Base-by-base conservation (phyloP, 768 basidiomycete species). In the Rickenella mellea region DNA sequence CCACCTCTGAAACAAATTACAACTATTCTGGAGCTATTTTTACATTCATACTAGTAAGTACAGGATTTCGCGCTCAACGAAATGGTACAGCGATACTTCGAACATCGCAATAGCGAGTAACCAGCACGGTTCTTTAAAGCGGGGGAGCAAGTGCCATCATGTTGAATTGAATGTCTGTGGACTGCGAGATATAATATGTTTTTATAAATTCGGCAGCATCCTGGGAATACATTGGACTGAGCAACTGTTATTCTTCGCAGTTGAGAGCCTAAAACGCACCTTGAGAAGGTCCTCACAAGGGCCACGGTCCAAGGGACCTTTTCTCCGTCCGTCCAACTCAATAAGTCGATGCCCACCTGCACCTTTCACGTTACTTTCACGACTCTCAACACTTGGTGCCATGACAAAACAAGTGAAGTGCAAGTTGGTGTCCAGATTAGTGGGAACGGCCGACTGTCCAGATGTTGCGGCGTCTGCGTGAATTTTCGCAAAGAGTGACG, bases 321-420 rank as follows among this genome's bases (percentile, higher is more conserved):
- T 61, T 32, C 92, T 64, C 31, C 77, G 63, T 1, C 92, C 92
- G 61, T 96, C 91, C 36, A 98, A 65, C 59, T 96, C 93, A 33
- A 94, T 64, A 6, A 96, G 58, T 35, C 83, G 70, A 25, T 12
- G 44, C 15, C 57, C 42, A 31, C 47, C 42, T 24, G 36, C 10
- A 17, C 42, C 43, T 32, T 36, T 36, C 14, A 51, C 33, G 29
- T 53, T 51, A 0, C 54, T 51, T 19, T 49, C 57, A n/a, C 70
- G 55, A 11, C 62, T 48, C 1, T 59, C 57, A 1, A 65, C 56
- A 25, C 61, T 66, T 1, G 79, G 76, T 0, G 84, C 85, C 44
- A 71, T 69, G 26, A 96, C 76, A 52, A 96, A 97, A 52, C 82
- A 80, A 1, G 85, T 86, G 49, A 93, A 97, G 61, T 96, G 93